Base-by-base conservation (phyloP, 306 rosid genomes). In the Carpinus fangiana region DNA sequence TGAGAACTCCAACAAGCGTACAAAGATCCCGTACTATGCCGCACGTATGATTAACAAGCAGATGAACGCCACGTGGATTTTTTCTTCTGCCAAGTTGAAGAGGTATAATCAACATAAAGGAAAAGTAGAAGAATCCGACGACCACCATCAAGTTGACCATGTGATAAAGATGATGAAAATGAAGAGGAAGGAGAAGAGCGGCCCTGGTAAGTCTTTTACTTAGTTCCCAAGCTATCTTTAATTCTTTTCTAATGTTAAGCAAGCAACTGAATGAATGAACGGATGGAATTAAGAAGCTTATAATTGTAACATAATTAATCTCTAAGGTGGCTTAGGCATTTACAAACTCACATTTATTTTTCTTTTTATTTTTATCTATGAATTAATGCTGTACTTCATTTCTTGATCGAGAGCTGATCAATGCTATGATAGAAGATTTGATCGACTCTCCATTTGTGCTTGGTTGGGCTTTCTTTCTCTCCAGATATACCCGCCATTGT, bases 1-100 rank as follows among this genome's bases (percentile, higher is more conserved):
- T 53, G 52, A 71, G 16, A 9, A 74, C 14, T 62, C 61, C 18
- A 78, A 80, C 18, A 78, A 80, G 73, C 67, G 79, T 21, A 79
- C 61, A 9, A 80, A 81, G 73, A 85, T 89, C 57, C 90, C 92
- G 1, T 70, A 77, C 82, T 84, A 83, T 53, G 90, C 86, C 2
- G 84, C 86, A 21, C 82, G 85, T 23, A 84, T 91, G 96, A 73
- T 89, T 17, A 83, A 79, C 80, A 87, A 86, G 78, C 92, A 89
- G 85, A 77, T 88, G 89, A 83, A 50, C 12, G 85, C 86, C 73
- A 82, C 90, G 70, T 83, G 90, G 86, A 75, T 79, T 13, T 91
- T 90, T 83, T 81, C 81, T 73, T 47, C 84, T 12, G 79, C 77
- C n/a, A 71, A 73, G 74, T 74, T 81, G 68, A 79, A 31, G 73